Evolutionary conservation across 1,139 yeast species (phyloP).

Genomic region (Wickerhamomyces sp.): DNA sequence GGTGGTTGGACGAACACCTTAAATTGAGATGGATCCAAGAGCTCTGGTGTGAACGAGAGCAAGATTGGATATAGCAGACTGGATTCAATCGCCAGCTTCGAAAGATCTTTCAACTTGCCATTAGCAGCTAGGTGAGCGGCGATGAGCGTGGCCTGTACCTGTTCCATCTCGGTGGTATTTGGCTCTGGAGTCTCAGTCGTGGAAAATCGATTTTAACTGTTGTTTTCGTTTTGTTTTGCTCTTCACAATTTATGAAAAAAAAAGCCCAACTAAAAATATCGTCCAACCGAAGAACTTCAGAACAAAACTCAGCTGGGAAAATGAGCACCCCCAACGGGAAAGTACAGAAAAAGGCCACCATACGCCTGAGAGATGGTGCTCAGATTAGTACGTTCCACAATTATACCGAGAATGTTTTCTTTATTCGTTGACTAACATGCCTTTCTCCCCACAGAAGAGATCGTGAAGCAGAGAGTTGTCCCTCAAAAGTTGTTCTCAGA

Average conservation of each 20-base stretch:
- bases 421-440: constrained; percentile 2
- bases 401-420: too few relatives aligned
- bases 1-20: not conserved
- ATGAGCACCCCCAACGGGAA: too few relatives aligned
- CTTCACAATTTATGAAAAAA: not conserved
- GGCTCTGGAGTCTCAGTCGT: too few relatives aligned
- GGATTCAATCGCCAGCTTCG: not conserved
- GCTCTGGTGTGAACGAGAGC: not conserved
- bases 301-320: not conserved
- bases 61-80: not conserved
- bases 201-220: too few relatives aligned
- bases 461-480: constrained; percentile 4
- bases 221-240: not conserved
- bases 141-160: not conserved
- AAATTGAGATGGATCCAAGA: not conserved
- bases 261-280: too few relatives aligned
- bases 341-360: not conserved
- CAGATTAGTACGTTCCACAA: constrained; percentile 1
- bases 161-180: not conserved
- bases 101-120: not conserved
- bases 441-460: constrained; percentile 1
- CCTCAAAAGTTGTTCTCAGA: constrained; percentile 3
- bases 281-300: not conserved
- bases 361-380: not conserved
- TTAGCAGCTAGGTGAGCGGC: not conserved